A percentile compares a stretch with the other conserved stretches of the same genome.
These are phyloP conservation scores for Carpinus viminea DNA, from an alignment of 306 rosid genomes.

Conservation along the genomic window DNA sequence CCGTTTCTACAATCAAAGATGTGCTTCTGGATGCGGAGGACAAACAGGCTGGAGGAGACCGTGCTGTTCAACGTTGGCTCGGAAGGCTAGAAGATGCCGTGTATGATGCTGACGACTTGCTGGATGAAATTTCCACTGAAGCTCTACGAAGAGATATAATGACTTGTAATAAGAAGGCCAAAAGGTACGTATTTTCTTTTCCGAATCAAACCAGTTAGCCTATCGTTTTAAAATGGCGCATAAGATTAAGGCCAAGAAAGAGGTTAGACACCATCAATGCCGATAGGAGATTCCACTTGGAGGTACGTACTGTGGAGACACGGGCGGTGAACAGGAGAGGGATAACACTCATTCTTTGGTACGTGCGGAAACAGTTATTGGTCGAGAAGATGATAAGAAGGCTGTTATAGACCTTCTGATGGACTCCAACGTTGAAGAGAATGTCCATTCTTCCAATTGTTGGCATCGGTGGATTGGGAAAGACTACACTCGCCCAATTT, in stretches of 20 bases:
- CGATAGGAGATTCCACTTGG: neutral
- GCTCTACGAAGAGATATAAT: neutral
- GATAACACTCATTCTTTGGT: neutral
- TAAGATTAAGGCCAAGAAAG: neutral
- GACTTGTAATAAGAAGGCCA: neutral
- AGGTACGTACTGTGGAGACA: neutral
- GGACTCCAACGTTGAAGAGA: no score
- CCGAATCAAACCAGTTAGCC: neutral
- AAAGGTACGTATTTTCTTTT: neutral
- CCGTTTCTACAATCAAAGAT: no score
- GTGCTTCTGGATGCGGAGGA: constrained; percentile 4
- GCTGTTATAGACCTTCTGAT: no score
- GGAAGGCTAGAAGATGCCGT: neutral
- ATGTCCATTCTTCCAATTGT: no score
- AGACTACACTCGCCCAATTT: neutral
- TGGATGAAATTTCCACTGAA: constrained; percentile 2
- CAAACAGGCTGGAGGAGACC: neutral
- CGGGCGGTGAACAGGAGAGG: neutral
- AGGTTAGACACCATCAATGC: neutral
- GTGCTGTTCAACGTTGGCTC: neutral
- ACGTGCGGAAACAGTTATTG: neutral
- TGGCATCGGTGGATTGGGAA: neutral
- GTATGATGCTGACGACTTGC: neutral
- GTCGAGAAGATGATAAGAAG: neutral
- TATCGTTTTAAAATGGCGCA: no score